phyloP scores from a whole-genome alignment of 2,329 filamentous ascomycete genomes.

The Apiospora saccharicola region DNA sequence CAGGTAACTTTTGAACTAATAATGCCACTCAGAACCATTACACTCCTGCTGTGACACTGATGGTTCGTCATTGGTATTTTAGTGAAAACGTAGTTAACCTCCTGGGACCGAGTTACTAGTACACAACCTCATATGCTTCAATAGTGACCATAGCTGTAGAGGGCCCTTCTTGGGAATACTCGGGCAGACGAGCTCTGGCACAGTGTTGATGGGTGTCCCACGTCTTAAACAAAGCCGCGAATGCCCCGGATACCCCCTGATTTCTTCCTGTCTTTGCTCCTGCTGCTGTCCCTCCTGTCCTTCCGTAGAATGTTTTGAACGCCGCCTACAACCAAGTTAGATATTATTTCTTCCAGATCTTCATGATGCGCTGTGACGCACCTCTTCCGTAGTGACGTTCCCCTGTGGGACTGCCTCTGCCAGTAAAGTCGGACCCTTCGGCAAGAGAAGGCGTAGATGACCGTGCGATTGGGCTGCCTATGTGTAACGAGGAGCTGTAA shows the following conservation, averaged over 20 bases:
- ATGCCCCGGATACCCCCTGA: conserved; percentile 47
- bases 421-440: conserved; percentile 39
- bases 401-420: conserved; percentile 42
- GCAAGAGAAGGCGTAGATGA: conserved; percentile 48
- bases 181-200: background rate
- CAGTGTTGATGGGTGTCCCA: too few species aligned
- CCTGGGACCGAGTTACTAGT: background rate
- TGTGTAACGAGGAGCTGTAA: conserved; percentile 37
- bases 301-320: conserved; percentile 57
- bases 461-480: conserved; percentile 39
- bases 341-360: conserved; percentile 25
- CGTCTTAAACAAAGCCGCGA: conserved; percentile 39
- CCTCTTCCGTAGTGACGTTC: conserved; percentile 57
- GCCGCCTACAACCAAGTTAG: conserved; percentile 47
- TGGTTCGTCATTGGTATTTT: background rate
- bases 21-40: background rate
- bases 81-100: background rate
- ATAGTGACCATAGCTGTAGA: background rate
- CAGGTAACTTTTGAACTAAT: background rate
- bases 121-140: background rate
- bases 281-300: conserved; percentile 55
- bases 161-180: background rate
- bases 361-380: conserved; percentile 39
- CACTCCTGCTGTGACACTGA: background rate
- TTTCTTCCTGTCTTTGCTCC: conserved; percentile 49